Evolutionary conservation across 768 basidiomycete genomes (phyloP).

Genomic region (Pisolithus microcarpus): DNA sequence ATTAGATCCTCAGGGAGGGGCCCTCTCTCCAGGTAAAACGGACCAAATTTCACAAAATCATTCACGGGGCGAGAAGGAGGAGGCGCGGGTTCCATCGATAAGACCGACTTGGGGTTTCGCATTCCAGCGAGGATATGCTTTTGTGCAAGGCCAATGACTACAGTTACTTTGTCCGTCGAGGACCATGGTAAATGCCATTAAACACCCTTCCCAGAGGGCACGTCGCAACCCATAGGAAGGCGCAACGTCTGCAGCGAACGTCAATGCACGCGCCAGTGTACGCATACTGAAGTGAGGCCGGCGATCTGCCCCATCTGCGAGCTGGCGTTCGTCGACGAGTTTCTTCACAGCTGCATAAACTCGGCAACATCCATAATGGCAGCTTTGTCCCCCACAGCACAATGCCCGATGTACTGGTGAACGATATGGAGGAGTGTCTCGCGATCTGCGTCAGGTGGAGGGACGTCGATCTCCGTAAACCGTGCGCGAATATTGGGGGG

Average conservation of each 20-base stretch:
- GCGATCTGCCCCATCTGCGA: constrained; percentile 91
- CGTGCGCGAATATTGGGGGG: constrained; percentile 83
- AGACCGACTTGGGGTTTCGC: constrained; percentile 69
- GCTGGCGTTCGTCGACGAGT: constrained; percentile 61
- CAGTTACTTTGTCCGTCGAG: constrained; percentile 63
- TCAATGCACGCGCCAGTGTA: constrained; percentile 83
- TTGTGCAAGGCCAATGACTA: constrained; percentile 63
- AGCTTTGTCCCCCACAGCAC: constrained; percentile 76
- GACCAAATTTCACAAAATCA: constrained; percentile 77
- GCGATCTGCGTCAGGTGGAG: constrained; percentile 86
- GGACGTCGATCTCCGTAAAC: constrained; percentile 94
- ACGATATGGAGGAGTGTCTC: constrained; percentile 87
- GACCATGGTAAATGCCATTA: constrained; percentile 98
- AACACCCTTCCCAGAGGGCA: constrained; percentile 90
- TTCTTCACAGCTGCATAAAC: constrained; percentile 80
- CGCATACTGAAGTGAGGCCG: constrained; percentile 97
- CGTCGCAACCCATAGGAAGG: constrained; percentile 72
- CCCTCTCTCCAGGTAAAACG: constrained; percentile 85
- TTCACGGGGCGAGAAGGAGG: constrained; percentile 40
- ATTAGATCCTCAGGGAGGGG: constrained; percentile 52
- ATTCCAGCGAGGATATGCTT: constrained; percentile 74
- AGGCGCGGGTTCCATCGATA: constrained; percentile 59
- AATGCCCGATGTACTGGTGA: constrained; percentile 79
- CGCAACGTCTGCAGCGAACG: constrained; percentile 81
- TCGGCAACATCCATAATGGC: constrained; percentile 88